These are phyloP conservation scores for Phytophthora pisi DNA, from an alignment of 352 stramenopile genomes.

Conservation along the genomic window DNA sequence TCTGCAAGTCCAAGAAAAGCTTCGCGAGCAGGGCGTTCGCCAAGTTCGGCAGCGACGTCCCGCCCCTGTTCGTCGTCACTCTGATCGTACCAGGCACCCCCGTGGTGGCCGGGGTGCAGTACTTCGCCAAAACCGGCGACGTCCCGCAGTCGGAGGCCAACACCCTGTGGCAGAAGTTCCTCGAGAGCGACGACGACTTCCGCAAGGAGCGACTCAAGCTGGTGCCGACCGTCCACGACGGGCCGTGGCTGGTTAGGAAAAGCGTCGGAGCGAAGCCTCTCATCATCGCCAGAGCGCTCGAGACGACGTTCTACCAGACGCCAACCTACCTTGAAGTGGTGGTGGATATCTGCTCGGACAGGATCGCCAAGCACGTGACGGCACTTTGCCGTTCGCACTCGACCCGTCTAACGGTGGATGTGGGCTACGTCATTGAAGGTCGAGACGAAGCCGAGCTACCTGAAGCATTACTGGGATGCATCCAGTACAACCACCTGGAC, in stretches of 20 bases:
- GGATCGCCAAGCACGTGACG: slow-evolving; percentile 80
- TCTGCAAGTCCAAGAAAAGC: slow-evolving; percentile 70
- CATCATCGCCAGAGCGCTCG: slow-evolving; percentile 70
- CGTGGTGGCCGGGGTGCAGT: slow-evolving; percentile 73
- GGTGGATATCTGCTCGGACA: slow-evolving; percentile 79
- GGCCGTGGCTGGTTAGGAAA: slow-evolving; percentile 84
- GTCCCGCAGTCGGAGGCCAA: slow-evolving; percentile 33
- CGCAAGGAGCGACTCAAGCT: slow-evolving; percentile 81
- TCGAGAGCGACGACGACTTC: slow-evolving; percentile 67
- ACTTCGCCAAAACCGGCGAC: slow-evolving; percentile 65
- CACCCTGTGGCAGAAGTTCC: slow-evolving; percentile 67
- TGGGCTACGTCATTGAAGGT: slow-evolving; percentile 85
- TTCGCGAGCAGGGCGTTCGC: slow-evolving; percentile 66
- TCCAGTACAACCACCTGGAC: slow-evolving; percentile 84
- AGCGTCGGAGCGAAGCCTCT: slow-evolving; percentile 80
- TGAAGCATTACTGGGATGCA: slow-evolving; percentile 78
- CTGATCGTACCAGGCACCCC: slow-evolving; percentile 74
- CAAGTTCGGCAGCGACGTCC: slow-evolving; percentile 70
- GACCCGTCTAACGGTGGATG: slow-evolving; percentile 71
- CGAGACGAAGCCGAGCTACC: slow-evolving; percentile 69
- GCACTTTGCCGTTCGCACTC: slow-evolving; percentile 74
- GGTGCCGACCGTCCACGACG: slow-evolving; percentile 77
- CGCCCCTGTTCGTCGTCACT: slow-evolving; percentile 77
- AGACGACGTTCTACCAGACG: slow-evolving; percentile 68
- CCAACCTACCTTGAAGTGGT: slow-evolving; percentile 74